Base-by-base conservation (phyloP, 306 rosid genomes). In the Medicago arabica region DNA sequence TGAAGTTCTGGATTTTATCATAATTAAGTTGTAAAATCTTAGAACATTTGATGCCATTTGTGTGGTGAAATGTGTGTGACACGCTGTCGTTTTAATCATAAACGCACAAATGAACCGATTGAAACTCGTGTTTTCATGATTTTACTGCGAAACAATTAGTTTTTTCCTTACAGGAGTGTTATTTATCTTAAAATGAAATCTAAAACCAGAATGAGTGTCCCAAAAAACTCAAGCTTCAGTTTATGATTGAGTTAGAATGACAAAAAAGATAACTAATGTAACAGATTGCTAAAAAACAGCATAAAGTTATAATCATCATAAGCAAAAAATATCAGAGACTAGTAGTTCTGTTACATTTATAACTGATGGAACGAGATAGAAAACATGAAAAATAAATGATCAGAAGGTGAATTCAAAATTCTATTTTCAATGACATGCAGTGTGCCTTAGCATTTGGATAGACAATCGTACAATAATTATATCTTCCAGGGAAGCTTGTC, bases 401-500 rank as follows among this genome's bases (percentile, higher is more conserved):
- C 46, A 75, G 43, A 39, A 21, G 49, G 43, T 75, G 55, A 47
- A 59, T 50, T 73, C 54, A 63, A 67, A 67, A 66, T 23, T 54
- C 53, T 43, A 43, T 74, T 12, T 64, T 78, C 49, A 49, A 78
- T 14, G 49, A 2, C 44, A 50, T 55, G 62, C n/a, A 17, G 34
- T 8, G 72, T 39, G 80, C 72, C 70, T 63, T 71, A 6, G 50
- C 59, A 65, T 44, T 16, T 44, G 50, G 40, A 61, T 25, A 57
- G 57, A 25, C 79, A 53, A 69, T 46, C 23, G 16, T 51, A 60
- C 54, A 12, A 65, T 31, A 72, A 72, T 43, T 62, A 44, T 60
- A 50, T 59, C 76, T 31, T 63, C 58, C 11, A 53, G 43, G 43
- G 41, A 50, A 11, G 68, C 77, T 13, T 17, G 55, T 89, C 84